Evolutionary conservation across 2,329 filamentous ascomycete genomes (phyloP).

Genomic region (Hymenoscyphus scutula): DNA sequence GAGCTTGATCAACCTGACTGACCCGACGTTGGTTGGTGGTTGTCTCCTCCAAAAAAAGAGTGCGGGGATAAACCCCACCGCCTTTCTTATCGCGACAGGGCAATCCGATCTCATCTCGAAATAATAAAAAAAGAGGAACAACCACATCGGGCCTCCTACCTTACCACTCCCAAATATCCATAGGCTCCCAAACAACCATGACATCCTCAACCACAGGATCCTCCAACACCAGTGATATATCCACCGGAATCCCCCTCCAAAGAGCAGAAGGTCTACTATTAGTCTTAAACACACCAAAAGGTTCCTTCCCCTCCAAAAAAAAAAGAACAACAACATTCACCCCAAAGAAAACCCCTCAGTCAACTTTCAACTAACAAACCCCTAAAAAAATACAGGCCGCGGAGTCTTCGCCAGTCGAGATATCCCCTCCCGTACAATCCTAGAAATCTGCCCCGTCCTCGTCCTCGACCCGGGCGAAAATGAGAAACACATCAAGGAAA

Average conservation of each 20-base stretch:
- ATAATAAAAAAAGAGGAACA: no score
- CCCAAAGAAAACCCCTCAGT: not conserved
- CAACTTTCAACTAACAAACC: not conserved
- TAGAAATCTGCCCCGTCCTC: conserved; percentile 53
- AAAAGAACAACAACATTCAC: no score
- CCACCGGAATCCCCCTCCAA: conserved; percentile 36
- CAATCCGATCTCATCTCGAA: no score
- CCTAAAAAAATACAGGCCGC: conserved; percentile 42
- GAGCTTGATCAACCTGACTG: no score
- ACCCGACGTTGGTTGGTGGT: no score
- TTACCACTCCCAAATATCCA: not conserved
- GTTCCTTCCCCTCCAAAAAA: conserved; percentile 36
- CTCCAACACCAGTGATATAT: not conserved
- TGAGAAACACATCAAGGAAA: conserved; percentile 47
- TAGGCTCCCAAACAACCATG: conserved; percentile 5
- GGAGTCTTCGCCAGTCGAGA: conserved; percentile 48
- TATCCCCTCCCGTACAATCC: conserved; percentile 47
- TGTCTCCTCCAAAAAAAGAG: no score
- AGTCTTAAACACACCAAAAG: conserved; percentile 50
- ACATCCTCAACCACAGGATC: conserved; percentile 4
- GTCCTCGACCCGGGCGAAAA: conserved; percentile 48
- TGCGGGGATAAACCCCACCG: no score
- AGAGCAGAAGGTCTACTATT: conserved; percentile 44
- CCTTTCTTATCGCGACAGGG: no score
- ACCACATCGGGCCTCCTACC: not conserved